Evolutionary conservation across 306 rosid genomes (phyloP).

Genomic region (Crataegus laevigata): DNA sequence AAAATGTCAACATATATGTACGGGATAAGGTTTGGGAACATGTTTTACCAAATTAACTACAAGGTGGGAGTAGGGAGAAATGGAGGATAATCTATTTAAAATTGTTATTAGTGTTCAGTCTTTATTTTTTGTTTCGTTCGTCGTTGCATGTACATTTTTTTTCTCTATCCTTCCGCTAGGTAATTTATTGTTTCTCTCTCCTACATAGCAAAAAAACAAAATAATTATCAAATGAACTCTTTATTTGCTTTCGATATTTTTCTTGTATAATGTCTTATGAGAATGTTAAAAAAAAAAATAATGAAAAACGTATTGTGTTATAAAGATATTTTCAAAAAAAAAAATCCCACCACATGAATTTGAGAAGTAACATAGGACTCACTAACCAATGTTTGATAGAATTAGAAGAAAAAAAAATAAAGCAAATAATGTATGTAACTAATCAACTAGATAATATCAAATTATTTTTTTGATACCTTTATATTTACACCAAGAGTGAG

Average conservation of each 20-base stretch:
- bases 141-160: background rate
- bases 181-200: background rate
- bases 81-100: too few species aligned
- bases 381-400: too few species aligned
- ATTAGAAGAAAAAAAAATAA: too few species aligned
- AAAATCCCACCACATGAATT: background rate
- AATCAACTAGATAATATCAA: background rate
- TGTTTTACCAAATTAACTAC: background rate
- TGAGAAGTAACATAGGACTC: background rate
- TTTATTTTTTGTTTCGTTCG: too few species aligned
- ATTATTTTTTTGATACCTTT: too few species aligned
- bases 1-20: background rate
- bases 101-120: background rate
- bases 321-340: too few species aligned
- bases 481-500: background rate
- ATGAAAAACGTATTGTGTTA: background rate
- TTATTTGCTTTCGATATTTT: too few species aligned
- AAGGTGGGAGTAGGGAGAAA: background rate
- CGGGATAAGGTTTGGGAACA: background rate
- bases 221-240: too few species aligned
- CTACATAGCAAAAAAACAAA: background rate
- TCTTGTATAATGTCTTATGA: too few species aligned
- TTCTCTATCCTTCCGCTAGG: background rate
- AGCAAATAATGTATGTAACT: too few species aligned
- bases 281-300: too few species aligned